These are phyloP conservation scores for Crithidia expoeki DNA, from an alignment of 208 protist genomes.

Conservation along the genomic window DNA sequence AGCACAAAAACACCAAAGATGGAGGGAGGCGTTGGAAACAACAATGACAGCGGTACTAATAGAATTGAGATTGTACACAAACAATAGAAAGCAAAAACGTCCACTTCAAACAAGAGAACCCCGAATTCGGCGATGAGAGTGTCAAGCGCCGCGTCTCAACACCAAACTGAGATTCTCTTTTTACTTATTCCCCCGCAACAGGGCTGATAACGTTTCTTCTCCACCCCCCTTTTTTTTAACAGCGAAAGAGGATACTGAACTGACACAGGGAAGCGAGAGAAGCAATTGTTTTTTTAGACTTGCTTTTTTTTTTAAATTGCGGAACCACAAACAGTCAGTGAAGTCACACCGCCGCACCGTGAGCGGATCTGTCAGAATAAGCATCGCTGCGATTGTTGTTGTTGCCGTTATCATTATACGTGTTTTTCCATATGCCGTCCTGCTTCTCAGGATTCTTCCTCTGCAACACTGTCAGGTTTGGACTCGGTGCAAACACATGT, in stretches of 20 bases:
- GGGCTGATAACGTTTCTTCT: too few species aligned
- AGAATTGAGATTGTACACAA: neutral
- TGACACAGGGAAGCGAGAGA: too few species aligned
- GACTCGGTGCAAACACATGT: neutral
- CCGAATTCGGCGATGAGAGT: too few species aligned
- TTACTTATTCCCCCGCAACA: too few species aligned
- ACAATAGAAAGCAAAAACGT: neutral
- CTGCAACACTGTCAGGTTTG: neutral
- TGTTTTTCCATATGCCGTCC: neutral
- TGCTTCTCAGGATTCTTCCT: neutral
- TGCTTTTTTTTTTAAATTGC: neutral
- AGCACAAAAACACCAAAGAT: neutral
- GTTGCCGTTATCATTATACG: neutral
- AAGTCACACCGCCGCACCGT: neutral
- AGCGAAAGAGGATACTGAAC: neutral
- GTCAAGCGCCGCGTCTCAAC: too few species aligned
- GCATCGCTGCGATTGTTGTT: slow-evolving; percentile 4
- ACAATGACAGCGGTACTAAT: neutral
- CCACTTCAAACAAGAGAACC: neutral
- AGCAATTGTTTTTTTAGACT: neutral
- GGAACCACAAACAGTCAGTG: neutral
- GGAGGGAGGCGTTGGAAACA: neutral
- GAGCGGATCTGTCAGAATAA: neutral
- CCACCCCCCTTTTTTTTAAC: too few species aligned
- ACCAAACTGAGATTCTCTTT: too few species aligned